Conservation (phyloP, 352 stramenopile genomes). For the Paralagenidium karlingii region DNA sequence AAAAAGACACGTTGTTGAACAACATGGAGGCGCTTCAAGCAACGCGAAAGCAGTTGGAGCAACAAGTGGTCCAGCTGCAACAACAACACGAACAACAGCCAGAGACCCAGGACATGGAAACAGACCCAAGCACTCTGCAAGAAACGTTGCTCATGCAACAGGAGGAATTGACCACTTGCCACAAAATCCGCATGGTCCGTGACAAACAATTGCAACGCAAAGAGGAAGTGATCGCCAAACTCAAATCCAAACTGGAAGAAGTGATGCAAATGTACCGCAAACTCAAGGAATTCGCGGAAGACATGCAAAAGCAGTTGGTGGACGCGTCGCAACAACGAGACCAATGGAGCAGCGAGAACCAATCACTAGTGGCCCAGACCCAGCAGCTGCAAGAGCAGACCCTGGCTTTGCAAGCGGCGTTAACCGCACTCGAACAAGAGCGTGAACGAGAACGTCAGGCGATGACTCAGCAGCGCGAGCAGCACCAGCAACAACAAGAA, state of each 20-base stretch:
- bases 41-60: background rate
- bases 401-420: too few relatives aligned
- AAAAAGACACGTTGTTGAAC: too few relatives aligned
- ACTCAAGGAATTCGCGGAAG: conserved; percentile 25
- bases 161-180: conserved; percentile 11
- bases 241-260: conserved; percentile 52
- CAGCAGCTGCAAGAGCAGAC: too few relatives aligned
- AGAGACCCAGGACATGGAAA: too few relatives aligned
- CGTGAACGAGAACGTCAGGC: too few relatives aligned
- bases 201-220: conserved; percentile 10
- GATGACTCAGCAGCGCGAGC: too few relatives aligned
- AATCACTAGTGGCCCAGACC: too few relatives aligned
- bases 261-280: conserved; percentile 48
- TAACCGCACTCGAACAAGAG: too few relatives aligned
- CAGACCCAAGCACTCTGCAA: too few relatives aligned
- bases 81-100: conserved; percentile 45
- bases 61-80: conserved; percentile 31
- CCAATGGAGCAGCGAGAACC: too few relatives aligned
- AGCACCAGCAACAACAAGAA: too few relatives aligned
- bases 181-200: conserved; percentile 15
- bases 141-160: conserved; percentile 17
- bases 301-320: conserved; percentile 29
- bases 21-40: background rate
- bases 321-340: too few relatives aligned
- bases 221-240: conserved; percentile 31